Conservation (phyloP, 2,329 filamentous ascomycete genomes). For the Paecilomyces dactylethromorphus region DNA sequence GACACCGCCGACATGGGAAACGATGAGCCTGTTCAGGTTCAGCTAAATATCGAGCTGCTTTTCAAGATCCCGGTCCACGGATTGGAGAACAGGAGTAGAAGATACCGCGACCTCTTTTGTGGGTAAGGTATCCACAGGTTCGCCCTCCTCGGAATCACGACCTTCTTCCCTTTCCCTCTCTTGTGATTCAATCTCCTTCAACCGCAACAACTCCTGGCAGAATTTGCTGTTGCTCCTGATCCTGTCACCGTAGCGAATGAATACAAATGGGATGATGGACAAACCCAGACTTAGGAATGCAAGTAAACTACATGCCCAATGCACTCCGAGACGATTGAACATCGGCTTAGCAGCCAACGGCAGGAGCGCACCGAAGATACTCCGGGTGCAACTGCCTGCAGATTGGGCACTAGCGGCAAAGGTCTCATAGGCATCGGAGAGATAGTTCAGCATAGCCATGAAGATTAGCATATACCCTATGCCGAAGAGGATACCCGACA, state of each 20-base stretch:
- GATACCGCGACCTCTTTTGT: slow-evolving; percentile 8
- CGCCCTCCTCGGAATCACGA: slow-evolving; percentile 3
- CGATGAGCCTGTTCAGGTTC: neutral
- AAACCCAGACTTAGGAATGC: slow-evolving; percentile 34
- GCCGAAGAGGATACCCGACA: slow-evolving; percentile 59
- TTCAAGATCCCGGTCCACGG: neutral
- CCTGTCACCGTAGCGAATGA: slow-evolving; percentile 33
- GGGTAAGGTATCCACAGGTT: slow-evolving; percentile 7
- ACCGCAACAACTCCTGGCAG: slow-evolving; percentile 31
- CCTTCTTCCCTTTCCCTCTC: slow-evolving; percentile 14
- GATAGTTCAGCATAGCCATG: slow-evolving; percentile 59
- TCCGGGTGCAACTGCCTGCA: slow-evolving; percentile 46
- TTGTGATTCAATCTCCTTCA: slow-evolving; percentile 25
- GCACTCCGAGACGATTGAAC: slow-evolving; percentile 35
- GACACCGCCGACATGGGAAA: neutral
- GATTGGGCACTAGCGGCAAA: slow-evolving; percentile 55
- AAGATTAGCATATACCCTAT: slow-evolving; percentile 56
- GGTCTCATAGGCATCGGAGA: slow-evolving; percentile 62
- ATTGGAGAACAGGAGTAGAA: slow-evolving; percentile 1
- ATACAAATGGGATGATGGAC: slow-evolving; percentile 35
- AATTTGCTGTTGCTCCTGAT: slow-evolving; percentile 37
- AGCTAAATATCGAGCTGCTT: slow-evolving; percentile 1
- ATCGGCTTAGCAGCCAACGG: slow-evolving; percentile 46
- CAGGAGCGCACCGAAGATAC: slow-evolving; percentile 49
- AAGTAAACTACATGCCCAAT: slow-evolving; percentile 38